A percentile compares a stretch with the other conserved stretches of the same genome.
Evolutionary conservation across 805 yeast species (phyloP).

Genomic region (Candida ovalis): DNA sequence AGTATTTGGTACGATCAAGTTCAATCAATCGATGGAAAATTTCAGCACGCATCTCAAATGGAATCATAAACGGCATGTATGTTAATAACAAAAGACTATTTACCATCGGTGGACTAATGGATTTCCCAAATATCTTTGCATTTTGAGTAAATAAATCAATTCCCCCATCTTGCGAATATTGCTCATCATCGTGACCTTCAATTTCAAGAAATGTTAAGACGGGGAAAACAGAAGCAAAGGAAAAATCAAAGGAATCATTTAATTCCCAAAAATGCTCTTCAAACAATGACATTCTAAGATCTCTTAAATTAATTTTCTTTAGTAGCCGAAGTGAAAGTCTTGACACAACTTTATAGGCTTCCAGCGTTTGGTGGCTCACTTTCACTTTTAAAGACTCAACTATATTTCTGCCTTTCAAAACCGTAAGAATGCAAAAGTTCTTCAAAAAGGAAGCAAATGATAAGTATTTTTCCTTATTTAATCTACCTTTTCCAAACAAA

Average conservation of each 20-base stretch:
- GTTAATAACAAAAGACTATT: conserved; percentile 51
- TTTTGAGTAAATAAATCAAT: conserved; percentile 10
- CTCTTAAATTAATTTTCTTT: conserved; percentile 62
- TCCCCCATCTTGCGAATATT: conserved; percentile 1
- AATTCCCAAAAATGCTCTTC: conserved; percentile 53
- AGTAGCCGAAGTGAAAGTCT: conserved; percentile 46
- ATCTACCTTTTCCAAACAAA: conserved; percentile 41
- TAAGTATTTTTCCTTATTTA: conserved; percentile 36
- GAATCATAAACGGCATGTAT: conserved; percentile 73
- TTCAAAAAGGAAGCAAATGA: conserved; percentile 47
- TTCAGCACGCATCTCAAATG: conserved; percentile 69
- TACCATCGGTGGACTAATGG: conserved; percentile 13
- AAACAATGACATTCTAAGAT: conserved; percentile 56
- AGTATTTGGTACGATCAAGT: conserved; percentile 39
- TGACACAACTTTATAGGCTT: neutral
- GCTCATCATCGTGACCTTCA: conserved; percentile 13
- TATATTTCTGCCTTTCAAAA: conserved; percentile 20
- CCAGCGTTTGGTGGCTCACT: conserved; percentile 15
- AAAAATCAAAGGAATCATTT: conserved; percentile 9
- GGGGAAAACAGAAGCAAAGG: conserved; percentile 17
- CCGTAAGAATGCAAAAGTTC: conserved; percentile 41
- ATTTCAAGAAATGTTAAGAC: conserved; percentile 17
- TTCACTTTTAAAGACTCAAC: conserved; percentile 5
- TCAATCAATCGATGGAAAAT: conserved; percentile 63
- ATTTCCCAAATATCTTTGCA: conserved; percentile 13